Percentiles rank a stretch among this genome's conserved stretches.
Evolutionary conservation across 768 basidiomycete genomes (phyloP).

Genomic region (Boletus tomentosulus): DNA sequence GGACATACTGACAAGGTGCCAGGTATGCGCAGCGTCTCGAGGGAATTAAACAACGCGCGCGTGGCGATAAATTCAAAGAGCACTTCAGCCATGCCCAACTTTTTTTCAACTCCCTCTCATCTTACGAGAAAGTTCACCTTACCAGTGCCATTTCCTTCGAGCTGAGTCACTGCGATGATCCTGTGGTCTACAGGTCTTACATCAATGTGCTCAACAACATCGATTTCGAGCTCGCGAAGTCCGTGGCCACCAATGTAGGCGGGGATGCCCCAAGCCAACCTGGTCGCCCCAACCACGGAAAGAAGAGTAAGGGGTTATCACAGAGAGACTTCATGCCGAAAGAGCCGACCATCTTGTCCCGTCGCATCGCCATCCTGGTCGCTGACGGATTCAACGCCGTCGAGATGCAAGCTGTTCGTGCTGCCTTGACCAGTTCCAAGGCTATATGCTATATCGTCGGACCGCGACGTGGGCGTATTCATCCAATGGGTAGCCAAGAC

Average conservation of each 20-base stretch:
- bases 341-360: conserved; percentile 54
- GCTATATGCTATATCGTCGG: conserved; percentile 67
- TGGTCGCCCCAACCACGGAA: conserved; percentile 52
- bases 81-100: conserved; percentile 69
- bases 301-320: conserved; percentile 52
- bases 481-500: conserved; percentile 29
- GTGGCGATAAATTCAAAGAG: conserved; percentile 74
- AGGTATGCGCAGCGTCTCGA: conserved; percentile 48
- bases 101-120: conserved; percentile 77
- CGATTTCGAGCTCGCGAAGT: conserved; percentile 66
- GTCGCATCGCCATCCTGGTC: conserved; percentile 74
- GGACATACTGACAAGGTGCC: conserved; percentile 7
- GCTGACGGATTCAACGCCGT: conserved; percentile 67
- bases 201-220: conserved; percentile 67
- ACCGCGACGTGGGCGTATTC: conserved; percentile 53
- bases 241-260: conserved; percentile 64
- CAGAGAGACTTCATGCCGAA: conserved; percentile 54
- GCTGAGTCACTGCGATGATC: conserved; percentile 78
- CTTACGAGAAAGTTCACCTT: conserved; percentile 69
- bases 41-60: conserved; percentile 57
- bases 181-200: conserved; percentile 62
- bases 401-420: conserved; percentile 57
- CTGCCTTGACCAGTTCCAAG: conserved; percentile 45
- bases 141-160: conserved; percentile 74
- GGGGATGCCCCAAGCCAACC: conserved; percentile 52